Base-by-base conservation (phyloP, 257 asterid species). In the Nyctanthes arbortristis region DNA sequence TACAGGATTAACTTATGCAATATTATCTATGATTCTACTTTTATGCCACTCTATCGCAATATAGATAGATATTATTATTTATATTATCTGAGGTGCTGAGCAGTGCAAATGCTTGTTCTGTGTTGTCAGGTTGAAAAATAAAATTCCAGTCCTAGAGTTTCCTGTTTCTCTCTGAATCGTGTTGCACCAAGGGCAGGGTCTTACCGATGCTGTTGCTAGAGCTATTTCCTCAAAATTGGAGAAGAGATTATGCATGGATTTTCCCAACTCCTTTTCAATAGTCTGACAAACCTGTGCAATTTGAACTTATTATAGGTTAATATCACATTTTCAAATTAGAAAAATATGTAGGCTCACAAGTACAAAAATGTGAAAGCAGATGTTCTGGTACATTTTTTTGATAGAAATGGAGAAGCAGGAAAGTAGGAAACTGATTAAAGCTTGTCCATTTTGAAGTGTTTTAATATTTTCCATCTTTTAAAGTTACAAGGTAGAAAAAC, bases 131-230 rank as follows among this genome's bases (percentile, higher is more conserved):
- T 35, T 20, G 56, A 54, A 62, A 63, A 63, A 12, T 28, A 16
- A 33, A 30, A 74, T 37, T 70, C 47, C 47, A 43, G 47, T 10
- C 16, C n/a, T 54, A 68, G 33, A 52, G 59, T 68, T 73, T 65
- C 45, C 33, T 20, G 61, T 24, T 10, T 36, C 27, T 40, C 14
- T 60, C 35, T 37, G 33, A 40, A 71, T 54, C 45, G 37, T 57
- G 49, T 56, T 35, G 34, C 34, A n/a, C 66, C 11, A 35, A 73
- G 67, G 58, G 52, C 52, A 52, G 65, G 66, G 52, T 65, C 93
- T 87, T 87, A 93, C 98, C 56, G 98, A 93, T 79, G 98, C 98
- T 70, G 97, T 88, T 71, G 98, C 98, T 54, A 93, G 87, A 45
- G 98, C 92, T 69, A 63, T 61, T 62, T 78, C 81, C 66, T 87